Percentiles rank a stretch among this genome's conserved stretches.
These are phyloP conservation scores for Collybia nuda DNA, from an alignment of 768 basidiomycete genomes.

Conservation along the genomic window DNA sequence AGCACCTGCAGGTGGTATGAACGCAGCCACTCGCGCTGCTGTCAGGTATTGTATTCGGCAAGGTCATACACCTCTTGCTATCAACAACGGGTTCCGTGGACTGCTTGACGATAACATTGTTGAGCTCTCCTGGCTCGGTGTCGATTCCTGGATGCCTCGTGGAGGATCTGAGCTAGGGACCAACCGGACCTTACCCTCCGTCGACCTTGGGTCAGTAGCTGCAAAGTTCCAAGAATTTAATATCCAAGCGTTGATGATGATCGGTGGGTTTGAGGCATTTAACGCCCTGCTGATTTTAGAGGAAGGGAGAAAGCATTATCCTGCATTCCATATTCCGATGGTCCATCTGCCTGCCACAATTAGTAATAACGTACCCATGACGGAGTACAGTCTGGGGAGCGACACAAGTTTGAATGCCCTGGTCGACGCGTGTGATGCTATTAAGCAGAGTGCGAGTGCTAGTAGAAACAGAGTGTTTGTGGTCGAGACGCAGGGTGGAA, in stretches of 20 bases:
- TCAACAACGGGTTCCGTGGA: conserved; percentile 96
- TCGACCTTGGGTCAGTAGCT: conserved; percentile 87
- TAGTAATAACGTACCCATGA: conserved; percentile 97
- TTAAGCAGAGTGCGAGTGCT: conserved; percentile 97
- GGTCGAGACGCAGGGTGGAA: conserved; percentile 96
- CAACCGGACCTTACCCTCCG: conserved; percentile 84
- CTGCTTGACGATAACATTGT: conserved; percentile 86
- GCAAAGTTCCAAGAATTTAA: conserved; percentile 86
- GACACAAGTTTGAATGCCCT: conserved; percentile 98
- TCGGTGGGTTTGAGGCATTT: conserved; percentile 98
- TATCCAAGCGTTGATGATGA: conserved; percentile 79
- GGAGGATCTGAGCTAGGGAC: conserved; percentile 98
- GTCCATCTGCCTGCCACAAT: conserved; percentile 95
- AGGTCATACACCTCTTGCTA: conserved; percentile 89
- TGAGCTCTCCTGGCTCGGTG: conserved; percentile 92
- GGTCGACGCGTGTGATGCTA: conserved; percentile 96
- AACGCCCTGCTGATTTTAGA: conserved; percentile 76
- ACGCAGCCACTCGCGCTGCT: conserved; percentile 93
- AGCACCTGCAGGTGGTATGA: conserved; percentile 98
- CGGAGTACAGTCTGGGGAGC: conserved; percentile 92
- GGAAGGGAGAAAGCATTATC: conserved; percentile 78
- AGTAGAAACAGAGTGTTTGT: conserved; percentile 96
- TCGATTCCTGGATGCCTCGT: conserved; percentile 94
- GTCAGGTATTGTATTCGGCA: conserved; percentile 91
- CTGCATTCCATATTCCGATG: conserved; percentile 94